These are phyloP conservation scores for Candida awuae DNA, from an alignment of 805 yeast species.

Conservation along the genomic window DNA sequence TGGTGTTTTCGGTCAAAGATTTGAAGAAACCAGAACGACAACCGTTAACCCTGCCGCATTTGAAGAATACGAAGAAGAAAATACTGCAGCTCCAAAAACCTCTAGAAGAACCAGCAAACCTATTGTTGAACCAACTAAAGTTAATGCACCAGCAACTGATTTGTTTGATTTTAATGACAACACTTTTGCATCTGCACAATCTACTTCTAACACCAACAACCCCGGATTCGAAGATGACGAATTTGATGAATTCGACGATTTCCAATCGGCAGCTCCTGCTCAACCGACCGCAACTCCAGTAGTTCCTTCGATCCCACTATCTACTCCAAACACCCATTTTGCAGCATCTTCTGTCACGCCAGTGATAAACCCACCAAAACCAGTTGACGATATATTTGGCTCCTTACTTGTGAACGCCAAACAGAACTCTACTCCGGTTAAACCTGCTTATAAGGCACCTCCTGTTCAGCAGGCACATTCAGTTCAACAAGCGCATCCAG, in stretches of 20 bases:
- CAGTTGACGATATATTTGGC: conserved; percentile 59
- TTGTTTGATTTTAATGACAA: conserved; percentile 39
- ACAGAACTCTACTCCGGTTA: conserved; percentile 2
- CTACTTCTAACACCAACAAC: conserved; percentile 11
- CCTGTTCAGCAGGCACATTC: conserved; percentile 3
- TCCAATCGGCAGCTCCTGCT: conserved; percentile 37
- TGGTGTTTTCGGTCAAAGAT: conserved; percentile 61
- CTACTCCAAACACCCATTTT: conserved; percentile 1
- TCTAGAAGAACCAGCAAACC: conserved; percentile 25
- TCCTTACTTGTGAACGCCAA: conserved; percentile 63
- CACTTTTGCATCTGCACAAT: conserved; percentile 10
- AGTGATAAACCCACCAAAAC: conserved; percentile 33
- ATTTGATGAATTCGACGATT: conserved; percentile 68
- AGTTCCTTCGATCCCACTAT: conserved; percentile 19
- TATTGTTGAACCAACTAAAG: conserved; percentile 32
- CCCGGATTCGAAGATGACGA: conserved; percentile 31
- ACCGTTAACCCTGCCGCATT: conserved; percentile 31
- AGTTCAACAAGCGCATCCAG: not conserved
- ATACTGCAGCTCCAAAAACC: conserved; percentile 26
- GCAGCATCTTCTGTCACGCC: conserved; percentile 20
- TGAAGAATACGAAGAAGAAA: conserved; percentile 50
- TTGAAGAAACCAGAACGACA: conserved; percentile 47
- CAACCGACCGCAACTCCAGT: conserved; percentile 14
- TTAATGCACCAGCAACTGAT: conserved; percentile 40
- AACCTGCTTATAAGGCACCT: conserved; percentile 6